phyloP scores from a whole-genome alignment of 768 basidiomycete genomes.

The Pisolithus marmoratus region DNA sequence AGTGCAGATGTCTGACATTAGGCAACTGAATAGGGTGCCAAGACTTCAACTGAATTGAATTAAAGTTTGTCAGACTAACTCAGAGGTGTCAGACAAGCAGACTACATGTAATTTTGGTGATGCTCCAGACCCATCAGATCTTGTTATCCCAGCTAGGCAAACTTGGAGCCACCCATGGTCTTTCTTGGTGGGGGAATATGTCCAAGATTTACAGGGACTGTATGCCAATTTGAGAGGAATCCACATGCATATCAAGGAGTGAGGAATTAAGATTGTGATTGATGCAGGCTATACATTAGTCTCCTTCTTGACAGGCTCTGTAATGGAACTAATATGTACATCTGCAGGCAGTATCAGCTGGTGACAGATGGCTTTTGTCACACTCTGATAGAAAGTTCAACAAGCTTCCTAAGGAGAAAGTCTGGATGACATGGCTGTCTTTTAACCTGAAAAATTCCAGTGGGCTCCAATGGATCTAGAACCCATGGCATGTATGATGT shows the following conservation, averaged over 20 bases:
- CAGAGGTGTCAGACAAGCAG: too few species aligned
- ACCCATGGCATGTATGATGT: constrained; percentile 67
- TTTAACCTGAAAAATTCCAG: neutral
- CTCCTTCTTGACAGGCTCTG: neutral
- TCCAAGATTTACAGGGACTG: constrained; percentile 56
- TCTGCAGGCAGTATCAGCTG: constrained; percentile 55
- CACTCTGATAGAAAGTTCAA: constrained; percentile 69
- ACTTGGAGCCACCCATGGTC: constrained; percentile 9
- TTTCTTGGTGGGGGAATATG: constrained; percentile 47
- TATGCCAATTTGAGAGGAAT: constrained; percentile 58
- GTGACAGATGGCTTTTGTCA: constrained; percentile 79
- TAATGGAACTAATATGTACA: neutral
- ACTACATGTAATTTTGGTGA: too few species aligned
- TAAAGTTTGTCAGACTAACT: too few species aligned
- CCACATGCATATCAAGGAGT: constrained; percentile 46
- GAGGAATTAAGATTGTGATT: constrained; percentile 65
- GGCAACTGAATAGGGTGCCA: too few species aligned
- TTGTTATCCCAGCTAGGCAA: constrained; percentile 40
- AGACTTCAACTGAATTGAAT: too few species aligned
- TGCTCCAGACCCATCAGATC: constrained; percentile 49
- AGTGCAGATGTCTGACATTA: too few species aligned
- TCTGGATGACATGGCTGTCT: constrained; percentile 1
- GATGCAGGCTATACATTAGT: constrained; percentile 78
- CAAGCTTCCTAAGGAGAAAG: constrained; percentile 23
- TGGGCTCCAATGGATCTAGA: constrained; percentile 29